phyloP scores from a whole-genome alignment of 2,329 filamentous ascomycete genomes.

The Pseudogymnoascus sp. region DNA sequence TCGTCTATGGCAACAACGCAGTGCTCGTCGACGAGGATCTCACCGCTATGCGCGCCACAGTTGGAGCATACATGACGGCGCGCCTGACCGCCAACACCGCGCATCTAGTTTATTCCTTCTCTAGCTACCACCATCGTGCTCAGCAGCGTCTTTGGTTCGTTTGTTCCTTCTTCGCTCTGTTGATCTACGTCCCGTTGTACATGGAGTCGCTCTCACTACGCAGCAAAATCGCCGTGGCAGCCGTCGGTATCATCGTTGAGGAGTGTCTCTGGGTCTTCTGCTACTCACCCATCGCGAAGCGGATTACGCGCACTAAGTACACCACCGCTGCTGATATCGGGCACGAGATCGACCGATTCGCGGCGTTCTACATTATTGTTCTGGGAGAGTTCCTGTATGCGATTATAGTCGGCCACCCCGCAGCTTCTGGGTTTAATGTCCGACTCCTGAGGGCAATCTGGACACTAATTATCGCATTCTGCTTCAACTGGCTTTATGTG shows the following conservation, averaged over 20 bases:
- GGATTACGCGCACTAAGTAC: slow-evolving; percentile 33
- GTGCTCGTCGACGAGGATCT: slow-evolving; percentile 35
- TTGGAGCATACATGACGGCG: slow-evolving; percentile 38
- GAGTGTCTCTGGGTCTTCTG: slow-evolving; percentile 37
- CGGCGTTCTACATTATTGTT: slow-evolving; percentile 44
- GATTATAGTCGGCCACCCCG: slow-evolving; percentile 39
- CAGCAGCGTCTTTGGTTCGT: slow-evolving; percentile 37
- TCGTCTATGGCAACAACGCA: slow-evolving; percentile 41
- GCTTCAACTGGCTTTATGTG: slow-evolving; percentile 42
- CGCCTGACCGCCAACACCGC: slow-evolving; percentile 34
- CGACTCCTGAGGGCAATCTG: slow-evolving; percentile 38
- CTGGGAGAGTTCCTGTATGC: slow-evolving; percentile 41
- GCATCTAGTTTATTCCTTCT: slow-evolving; percentile 34
- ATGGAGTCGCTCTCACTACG: slow-evolving; percentile 32
- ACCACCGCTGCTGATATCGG: slow-evolving; percentile 41
- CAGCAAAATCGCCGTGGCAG: slow-evolving; percentile 35
- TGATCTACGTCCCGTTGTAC: slow-evolving; percentile 37
- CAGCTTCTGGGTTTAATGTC: slow-evolving; percentile 36
- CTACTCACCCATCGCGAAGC: slow-evolving; percentile 37
- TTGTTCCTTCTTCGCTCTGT: slow-evolving; percentile 34
- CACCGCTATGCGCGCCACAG: slow-evolving; percentile 36
- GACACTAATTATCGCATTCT: slow-evolving; percentile 41
- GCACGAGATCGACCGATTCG: slow-evolving; percentile 41
- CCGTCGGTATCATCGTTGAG: slow-evolving; percentile 34
- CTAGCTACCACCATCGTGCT: slow-evolving; percentile 38